phyloP scores from a whole-genome alignment of 2,329 filamentous ascomycete species.

The Knufia fluminis region DNA sequence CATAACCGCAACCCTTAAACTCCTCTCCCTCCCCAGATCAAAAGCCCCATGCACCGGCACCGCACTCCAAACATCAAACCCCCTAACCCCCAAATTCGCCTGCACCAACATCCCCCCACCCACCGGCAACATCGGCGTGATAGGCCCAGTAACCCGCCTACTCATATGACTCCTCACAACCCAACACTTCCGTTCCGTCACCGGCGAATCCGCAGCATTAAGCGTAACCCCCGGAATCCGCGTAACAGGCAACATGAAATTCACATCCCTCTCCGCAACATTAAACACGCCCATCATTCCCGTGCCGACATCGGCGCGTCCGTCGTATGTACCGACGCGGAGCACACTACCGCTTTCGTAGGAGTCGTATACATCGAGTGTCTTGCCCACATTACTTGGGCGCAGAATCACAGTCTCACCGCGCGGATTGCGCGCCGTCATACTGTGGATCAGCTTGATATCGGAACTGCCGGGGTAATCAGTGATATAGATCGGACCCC shows the following conservation, averaged over 20 bases:
- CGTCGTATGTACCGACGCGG: constrained; percentile 71
- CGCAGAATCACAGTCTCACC: constrained; percentile 73
- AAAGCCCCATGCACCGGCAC: constrained; percentile 51
- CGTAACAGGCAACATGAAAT: constrained; percentile 60
- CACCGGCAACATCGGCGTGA: constrained; percentile 33
- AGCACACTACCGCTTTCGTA: constrained; percentile 67
- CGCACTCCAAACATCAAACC: constrained; percentile 74
- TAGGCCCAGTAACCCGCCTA: constrained; percentile 50
- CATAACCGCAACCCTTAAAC: constrained; percentile 51
- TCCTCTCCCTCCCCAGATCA: constrained; percentile 27
- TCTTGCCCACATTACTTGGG: constrained; percentile 64
- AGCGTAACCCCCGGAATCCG: constrained; percentile 63
- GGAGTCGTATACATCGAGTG: constrained; percentile 61
- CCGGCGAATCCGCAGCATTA: background rate
- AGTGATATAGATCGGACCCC: constrained; percentile 90
- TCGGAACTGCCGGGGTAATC: constrained; percentile 79
- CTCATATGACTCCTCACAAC: constrained; percentile 64
- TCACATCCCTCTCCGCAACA: constrained; percentile 51
- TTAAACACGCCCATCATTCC: constrained; percentile 83
- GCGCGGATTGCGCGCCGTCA: constrained; percentile 64
- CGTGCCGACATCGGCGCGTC: constrained; percentile 56
- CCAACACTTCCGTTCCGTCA: constrained; percentile 43
- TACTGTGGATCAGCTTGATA: constrained; percentile 63
- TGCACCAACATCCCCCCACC: constrained; percentile 44
- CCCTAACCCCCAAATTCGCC: constrained; percentile 53